Conservation (phyloP, 768 basidiomycete species). For the Pulveroboletus ravenelii region DNA sequence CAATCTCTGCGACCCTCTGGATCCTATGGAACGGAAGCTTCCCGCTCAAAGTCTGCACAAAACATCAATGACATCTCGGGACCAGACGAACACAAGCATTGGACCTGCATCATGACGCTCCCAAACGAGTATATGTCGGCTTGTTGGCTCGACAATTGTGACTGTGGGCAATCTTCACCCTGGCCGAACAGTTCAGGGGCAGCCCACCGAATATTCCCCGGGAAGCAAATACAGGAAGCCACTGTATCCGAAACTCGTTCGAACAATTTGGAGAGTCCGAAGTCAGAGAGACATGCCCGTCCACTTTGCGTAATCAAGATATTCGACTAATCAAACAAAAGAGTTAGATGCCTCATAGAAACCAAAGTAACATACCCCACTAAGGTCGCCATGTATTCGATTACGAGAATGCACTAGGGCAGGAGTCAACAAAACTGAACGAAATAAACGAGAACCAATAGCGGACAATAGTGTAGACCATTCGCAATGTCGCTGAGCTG, state of each 20-base stretch:
- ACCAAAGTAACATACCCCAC: slow-evolving; percentile 24
- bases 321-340: slow-evolving; percentile 11
- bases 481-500: slow-evolving; percentile 24
- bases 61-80: neutral
- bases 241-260: slow-evolving; percentile 7
- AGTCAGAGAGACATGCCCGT: slow-evolving; percentile 26
- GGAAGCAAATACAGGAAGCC: slow-evolving; percentile 6
- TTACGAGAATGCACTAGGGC: slow-evolving; percentile 18
- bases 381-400: slow-evolving; percentile 39
- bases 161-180: neutral
- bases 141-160: slow-evolving; percentile 8
- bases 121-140: slow-evolving; percentile 30
- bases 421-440: neutral
- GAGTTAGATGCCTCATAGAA: neutral
- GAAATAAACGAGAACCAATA: neutral
- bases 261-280: slow-evolving; percentile 26
- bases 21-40: slow-evolving; percentile 22
- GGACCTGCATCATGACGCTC: slow-evolving; percentile 27
- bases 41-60: slow-evolving; percentile 18
- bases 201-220: slow-evolving; percentile 28
- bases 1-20: slow-evolving; percentile 19
- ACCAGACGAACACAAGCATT: neutral
- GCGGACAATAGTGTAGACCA: slow-evolving; percentile 22
- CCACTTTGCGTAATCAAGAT: slow-evolving; percentile 13
- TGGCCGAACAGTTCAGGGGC: slow-evolving; percentile 23